Base-by-base conservation (phyloP, 352 stramenopile genomes). In the Elongisporangium anandrum region DNA sequence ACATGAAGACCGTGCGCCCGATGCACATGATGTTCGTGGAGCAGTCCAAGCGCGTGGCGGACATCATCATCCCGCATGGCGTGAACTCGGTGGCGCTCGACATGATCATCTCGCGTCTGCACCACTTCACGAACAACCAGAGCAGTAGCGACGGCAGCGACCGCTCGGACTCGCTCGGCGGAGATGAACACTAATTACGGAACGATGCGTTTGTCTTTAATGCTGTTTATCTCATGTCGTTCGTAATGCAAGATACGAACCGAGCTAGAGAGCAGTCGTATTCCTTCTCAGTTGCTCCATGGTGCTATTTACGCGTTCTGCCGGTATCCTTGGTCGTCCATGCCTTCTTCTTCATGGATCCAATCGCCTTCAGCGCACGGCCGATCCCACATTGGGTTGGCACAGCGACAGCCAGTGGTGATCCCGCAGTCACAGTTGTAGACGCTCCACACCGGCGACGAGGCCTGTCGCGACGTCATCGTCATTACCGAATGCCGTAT, bases 11-110 rank as follows among this genome's bases (percentile, higher is more conserved):
- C n/a, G 97, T 99, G 34, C 88, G 96, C 24, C 97, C 97, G 23
- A 99, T 99, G 95, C 97, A 99, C 83, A 90, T 98, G 66, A 91
- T 97, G 79, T 99, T 98, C 64, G 96, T 99, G 8, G 96, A 99
- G 75, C 95, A 97, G 48, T 97, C 90, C 52, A 99, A 99, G 69
- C 75, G 82, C 59, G 81, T 94, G 41, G 94, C 94, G 23, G 93
- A 99, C 81, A 88, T 98, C 62, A 97, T 98, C 75, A 96, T 98
- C 54, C 96, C 95, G 29, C 85, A 96, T 64, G 94, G 93, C 50
- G 82, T 97, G 34, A 98, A 98, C 66, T 88, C 84, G 49, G 89
- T 98, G 21, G 93, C 94, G 61, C 79, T 98, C 34, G 92, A 98
- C 65, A 95, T 98, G 83, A 93, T 98, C 63, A 86, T 98, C 60